phyloP scores from a whole-genome alignment of 2,329 filamentous ascomycete genomes.

The Penicillium hordei region DNA sequence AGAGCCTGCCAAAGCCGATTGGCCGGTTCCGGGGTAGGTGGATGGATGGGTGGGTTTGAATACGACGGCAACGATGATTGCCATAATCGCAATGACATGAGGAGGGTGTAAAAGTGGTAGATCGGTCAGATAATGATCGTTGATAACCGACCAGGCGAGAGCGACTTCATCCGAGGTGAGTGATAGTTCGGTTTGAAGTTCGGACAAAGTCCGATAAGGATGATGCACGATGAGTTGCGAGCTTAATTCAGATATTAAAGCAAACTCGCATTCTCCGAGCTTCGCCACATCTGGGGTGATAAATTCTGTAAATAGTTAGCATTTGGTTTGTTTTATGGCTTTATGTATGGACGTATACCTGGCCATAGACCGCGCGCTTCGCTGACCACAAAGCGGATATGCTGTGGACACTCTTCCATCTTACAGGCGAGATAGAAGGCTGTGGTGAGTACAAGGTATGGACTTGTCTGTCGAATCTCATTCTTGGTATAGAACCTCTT shows the following conservation, averaged over 20 bases:
- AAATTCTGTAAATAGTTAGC: slow-evolving; percentile 54
- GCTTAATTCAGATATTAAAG: slow-evolving; percentile 84
- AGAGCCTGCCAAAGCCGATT: slow-evolving; percentile 34
- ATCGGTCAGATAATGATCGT: slow-evolving; percentile 91
- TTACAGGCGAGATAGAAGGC: slow-evolving; percentile 95
- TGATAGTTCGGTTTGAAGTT: slow-evolving; percentile 67
- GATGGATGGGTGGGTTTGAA: slow-evolving; percentile 63
- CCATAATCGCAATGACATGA: slow-evolving; percentile 84
- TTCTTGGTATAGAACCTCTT: slow-evolving; percentile 91
- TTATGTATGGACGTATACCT: slow-evolving; percentile 44
- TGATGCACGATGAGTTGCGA: slow-evolving; percentile 88
- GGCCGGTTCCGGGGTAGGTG: slow-evolving; percentile 32
- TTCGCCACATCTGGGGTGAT: slow-evolving; percentile 75
- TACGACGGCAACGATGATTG: slow-evolving; percentile 80
- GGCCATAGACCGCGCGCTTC: slow-evolving; percentile 86
- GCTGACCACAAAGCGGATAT: slow-evolving; percentile 84
- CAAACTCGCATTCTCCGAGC: slow-evolving; percentile 92
- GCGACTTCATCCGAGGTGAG: slow-evolving; percentile 76
- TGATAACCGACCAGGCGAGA: slow-evolving; percentile 79
- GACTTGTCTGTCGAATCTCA: slow-evolving; percentile 88
- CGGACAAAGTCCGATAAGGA: slow-evolving; percentile 77
- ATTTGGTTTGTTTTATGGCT: background rate
- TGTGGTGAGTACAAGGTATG: slow-evolving; percentile 89
- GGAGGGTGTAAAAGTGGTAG: slow-evolving; percentile 81
- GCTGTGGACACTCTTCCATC: slow-evolving; percentile 95